phyloP scores from a whole-genome alignment of 169 alveolate species.

The Plasmodium malariae region DNA sequence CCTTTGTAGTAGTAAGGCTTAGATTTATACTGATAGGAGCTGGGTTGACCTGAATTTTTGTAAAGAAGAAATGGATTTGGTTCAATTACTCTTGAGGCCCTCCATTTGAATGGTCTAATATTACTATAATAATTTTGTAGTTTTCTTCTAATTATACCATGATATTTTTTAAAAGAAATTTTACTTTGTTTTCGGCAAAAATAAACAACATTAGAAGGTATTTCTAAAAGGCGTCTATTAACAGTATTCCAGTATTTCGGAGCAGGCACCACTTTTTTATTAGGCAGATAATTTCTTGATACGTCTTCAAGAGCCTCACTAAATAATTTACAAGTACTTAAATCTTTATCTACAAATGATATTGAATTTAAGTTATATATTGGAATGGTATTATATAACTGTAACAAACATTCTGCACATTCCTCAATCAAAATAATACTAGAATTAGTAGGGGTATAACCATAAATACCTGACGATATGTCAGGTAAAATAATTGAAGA shows the following conservation, averaged over 20 bases:
- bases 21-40: constrained; percentile 48
- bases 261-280: constrained; percentile 67
- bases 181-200: constrained; percentile 66
- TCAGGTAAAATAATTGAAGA: constrained; percentile 72
- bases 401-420: constrained; percentile 50
- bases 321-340: constrained; percentile 57
- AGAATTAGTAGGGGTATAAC: constrained; percentile 39
- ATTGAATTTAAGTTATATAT: constrained; percentile 64
- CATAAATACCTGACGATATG: constrained; percentile 73
- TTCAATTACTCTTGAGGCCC: constrained; percentile 77
- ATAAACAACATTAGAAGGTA: constrained; percentile 68
- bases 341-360: constrained; percentile 62
- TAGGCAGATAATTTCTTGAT: constrained; percentile 67
- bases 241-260: constrained; percentile 73
- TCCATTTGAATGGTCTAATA: constrained; percentile 77
- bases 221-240: constrained; percentile 59
- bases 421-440: constrained; percentile 53
- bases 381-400: constrained; percentile 46
- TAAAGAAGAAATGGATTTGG: constrained; percentile 76
- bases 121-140: constrained; percentile 73
- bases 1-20: constrained; percentile 74
- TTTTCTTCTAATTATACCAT: constrained; percentile 76
- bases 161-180: constrained; percentile 76
- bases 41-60: constrained; percentile 57
- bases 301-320: constrained; percentile 71